Percentiles rank a stretch among this genome's conserved stretches.
Conservation (phyloP, 1,139 yeast genomes). For the Yamadazyma sp. region DNA sequence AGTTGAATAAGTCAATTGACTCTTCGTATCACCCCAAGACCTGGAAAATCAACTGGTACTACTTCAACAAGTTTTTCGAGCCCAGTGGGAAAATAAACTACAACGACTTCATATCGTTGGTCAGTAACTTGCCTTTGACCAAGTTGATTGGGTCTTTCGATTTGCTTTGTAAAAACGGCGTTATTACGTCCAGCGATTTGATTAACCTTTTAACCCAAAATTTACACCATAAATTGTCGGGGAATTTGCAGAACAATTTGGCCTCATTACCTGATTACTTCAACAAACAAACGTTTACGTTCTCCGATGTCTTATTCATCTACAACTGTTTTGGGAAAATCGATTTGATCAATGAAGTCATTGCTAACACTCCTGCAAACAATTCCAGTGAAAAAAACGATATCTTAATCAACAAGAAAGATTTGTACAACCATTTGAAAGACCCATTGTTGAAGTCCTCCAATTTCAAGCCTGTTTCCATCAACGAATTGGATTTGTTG, state of each 20-base stretch:
- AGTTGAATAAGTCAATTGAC: slow-evolving; percentile 43
- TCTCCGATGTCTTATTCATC: slow-evolving; percentile 43
- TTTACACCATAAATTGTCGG: slow-evolving; percentile 43
- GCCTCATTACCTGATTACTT: slow-evolving; percentile 38
- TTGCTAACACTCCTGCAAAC: slow-evolving; percentile 55
- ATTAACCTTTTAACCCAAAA: slow-evolving; percentile 35
- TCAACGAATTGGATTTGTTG: slow-evolving; percentile 45
- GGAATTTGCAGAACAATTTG: slow-evolving; percentile 38
- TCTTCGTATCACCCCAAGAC: slow-evolving; percentile 44
- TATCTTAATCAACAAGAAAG: slow-evolving; percentile 42
- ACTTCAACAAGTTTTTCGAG: slow-evolving; percentile 42
- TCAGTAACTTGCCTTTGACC: slow-evolving; percentile 47
- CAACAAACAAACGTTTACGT: slow-evolving; percentile 34
- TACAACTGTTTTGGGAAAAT: slow-evolving; percentile 46
- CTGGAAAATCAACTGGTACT: slow-evolving; percentile 46
- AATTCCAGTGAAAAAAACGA: slow-evolving; percentile 46
- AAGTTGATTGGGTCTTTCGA: slow-evolving; percentile 49
- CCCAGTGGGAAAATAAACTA: slow-evolving; percentile 41
- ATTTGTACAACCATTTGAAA: slow-evolving; percentile 47
- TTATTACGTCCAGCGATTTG: slow-evolving; percentile 34
- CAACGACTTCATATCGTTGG: slow-evolving; percentile 42
- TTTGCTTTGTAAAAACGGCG: slow-evolving; percentile 35
- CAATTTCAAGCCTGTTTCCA: slow-evolving; percentile 50
- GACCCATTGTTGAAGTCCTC: slow-evolving; percentile 54
- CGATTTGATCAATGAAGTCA: slow-evolving; percentile 58